Base-by-base conservation (phyloP, 2,329 filamentous ascomycete genomes). In the Fusarium pseudoanthophilum region DNA sequence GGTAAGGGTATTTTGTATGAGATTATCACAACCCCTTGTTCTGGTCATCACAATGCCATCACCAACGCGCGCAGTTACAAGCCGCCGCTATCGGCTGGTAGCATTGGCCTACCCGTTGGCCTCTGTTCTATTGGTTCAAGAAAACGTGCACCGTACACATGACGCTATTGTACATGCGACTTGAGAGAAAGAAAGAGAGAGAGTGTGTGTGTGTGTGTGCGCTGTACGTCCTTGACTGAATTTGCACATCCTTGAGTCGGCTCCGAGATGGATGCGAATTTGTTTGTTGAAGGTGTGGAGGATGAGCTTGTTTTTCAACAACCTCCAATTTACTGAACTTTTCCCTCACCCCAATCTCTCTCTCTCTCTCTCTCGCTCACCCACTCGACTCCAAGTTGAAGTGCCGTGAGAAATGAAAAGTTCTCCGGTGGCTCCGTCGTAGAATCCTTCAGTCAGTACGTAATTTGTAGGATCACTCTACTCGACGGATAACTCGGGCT, bases 151-250 rank as follows among this genome's bases (percentile, higher is more conserved):
- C 67, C 52, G 51, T 61, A 65, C 75, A 68, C 70, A 77, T 78
- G 75, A 69, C 75, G 72, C 72, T 77, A 74, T 75, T 77, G 70
- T 73, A 75, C 69, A 73, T 72, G 69, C 65, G 48, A 56, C 52
- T 67, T 37, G 56, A 74, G 34, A 40, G 24, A n/a, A 24, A 28
- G 28, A 24, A n/a, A 51, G 28, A 32, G 46, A 36, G 34, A 24
- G 28, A 16, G n/a, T 16, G 34, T 34, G 34, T 34, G 34, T 34
- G 32, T 34, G 32, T 34, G 32, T 34, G 32, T 34, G 64, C 24
- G 56, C 34, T 65, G 67, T 69, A 56, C 52, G 34, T 64, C 60
- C 51, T 60, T 57, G 36, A 39, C 34, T 61, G 30, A 37, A 63
- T 58, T 62, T 56, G 56, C 57, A 60, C 39, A 69, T 28, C 37